A percentile compares a stretch with the other conserved stretches of the same genome.
phyloP scores from a whole-genome alignment of 2,329 filamentous ascomycete species.

The Pyrenophora teres region DNA sequence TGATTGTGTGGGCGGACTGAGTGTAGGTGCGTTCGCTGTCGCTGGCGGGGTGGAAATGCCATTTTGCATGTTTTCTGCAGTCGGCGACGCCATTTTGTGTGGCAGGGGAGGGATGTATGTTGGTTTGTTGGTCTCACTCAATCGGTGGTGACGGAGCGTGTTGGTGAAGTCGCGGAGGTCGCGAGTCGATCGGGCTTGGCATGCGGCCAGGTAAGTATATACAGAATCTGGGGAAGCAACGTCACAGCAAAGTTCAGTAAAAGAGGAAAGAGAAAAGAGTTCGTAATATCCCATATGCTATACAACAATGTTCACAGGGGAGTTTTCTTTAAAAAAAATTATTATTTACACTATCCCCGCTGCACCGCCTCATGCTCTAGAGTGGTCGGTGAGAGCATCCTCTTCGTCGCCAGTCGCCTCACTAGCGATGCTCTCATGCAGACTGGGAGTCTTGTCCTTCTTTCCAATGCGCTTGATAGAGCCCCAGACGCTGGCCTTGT shows the following conservation, averaged over 20 bases:
- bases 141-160: background rate
- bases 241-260: background rate
- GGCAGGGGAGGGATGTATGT: background rate
- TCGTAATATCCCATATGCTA: background rate
- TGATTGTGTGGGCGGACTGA: conserved; percentile 39
- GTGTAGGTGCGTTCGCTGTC: conserved; percentile 37
- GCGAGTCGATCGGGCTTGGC: conserved; percentile 11
- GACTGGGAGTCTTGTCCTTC: conserved; percentile 52
- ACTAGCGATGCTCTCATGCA: conserved; percentile 54
- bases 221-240: conserved; percentile 7
- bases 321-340: too few relatives aligned
- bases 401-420: conserved; percentile 45
- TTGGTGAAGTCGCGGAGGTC: conserved; percentile 5
- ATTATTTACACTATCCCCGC: background rate
- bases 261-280: background rate
- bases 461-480: conserved; percentile 52
- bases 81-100: conserved; percentile 46
- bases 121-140: background rate
- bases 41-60: conserved; percentile 48
- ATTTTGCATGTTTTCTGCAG: conserved; percentile 41
- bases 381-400: background rate
- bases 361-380: background rate
- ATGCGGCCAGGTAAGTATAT: conserved; percentile 11
- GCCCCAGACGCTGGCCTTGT: conserved; percentile 50
- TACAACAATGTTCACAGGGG: background rate